Conservation (phyloP, 768 basidiomycete genomes). For the Harrya chromipes region DNA sequence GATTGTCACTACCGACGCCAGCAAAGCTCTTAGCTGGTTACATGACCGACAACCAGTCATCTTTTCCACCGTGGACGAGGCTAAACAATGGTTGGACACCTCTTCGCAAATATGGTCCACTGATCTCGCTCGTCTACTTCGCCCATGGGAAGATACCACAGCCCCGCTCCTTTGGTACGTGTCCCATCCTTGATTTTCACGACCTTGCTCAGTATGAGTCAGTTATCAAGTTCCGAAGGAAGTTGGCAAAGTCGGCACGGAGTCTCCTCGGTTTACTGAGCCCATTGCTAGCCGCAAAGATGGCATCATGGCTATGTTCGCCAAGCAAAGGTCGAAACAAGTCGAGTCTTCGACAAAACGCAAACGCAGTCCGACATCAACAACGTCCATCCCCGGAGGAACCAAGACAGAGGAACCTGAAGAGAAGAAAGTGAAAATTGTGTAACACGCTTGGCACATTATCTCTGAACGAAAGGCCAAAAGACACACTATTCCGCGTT, state of each 20-base stretch:
- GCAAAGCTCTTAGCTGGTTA: constrained; percentile 74
- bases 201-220: background rate
- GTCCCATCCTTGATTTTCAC: background rate
- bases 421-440: constrained; percentile 22
- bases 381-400: background rate
- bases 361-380: constrained; percentile 24
- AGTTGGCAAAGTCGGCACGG: constrained; percentile 85
- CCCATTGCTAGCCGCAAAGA: constrained; percentile 78
- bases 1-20: constrained; percentile 81
- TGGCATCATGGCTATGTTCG: constrained; percentile 82
- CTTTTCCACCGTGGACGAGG: constrained; percentile 56
- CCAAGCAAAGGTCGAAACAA: constrained; percentile 48
- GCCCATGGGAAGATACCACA: constrained; percentile 50
- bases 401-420: constrained; percentile 12
- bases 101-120: constrained; percentile 61
- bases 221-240: constrained; percentile 90
- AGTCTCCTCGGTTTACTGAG: constrained; percentile 79
- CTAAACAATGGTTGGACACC: constrained; percentile 79
- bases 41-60: constrained; percentile 90
- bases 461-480: background rate
- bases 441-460: background rate
- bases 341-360: constrained; percentile 21
- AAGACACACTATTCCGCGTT: background rate
- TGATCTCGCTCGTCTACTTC: constrained; percentile 55
- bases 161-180: constrained; percentile 68